Evolutionary conservation across 371 early-diverging fungal species (phyloP).

Genomic region (Phascolomyces articulosus): DNA sequence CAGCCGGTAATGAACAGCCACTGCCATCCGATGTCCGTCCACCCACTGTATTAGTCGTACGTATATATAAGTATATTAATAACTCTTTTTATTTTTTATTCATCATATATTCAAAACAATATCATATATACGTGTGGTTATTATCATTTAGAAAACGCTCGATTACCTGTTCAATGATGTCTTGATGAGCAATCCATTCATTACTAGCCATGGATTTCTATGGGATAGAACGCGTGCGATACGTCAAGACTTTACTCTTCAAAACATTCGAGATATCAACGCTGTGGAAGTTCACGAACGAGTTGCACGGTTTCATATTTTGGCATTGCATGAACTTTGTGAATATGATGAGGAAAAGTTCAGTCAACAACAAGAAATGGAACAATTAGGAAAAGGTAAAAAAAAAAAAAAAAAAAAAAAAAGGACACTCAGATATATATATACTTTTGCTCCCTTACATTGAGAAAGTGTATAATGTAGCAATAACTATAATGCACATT

Average conservation of each 20-base stretch:
- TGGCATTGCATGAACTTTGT: constrained; percentile 78
- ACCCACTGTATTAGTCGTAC: constrained; percentile 67
- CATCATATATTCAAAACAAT: no score
- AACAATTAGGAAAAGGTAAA: constrained; percentile 85
- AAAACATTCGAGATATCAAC: constrained; percentile 70
- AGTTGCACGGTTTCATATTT: constrained; percentile 89
- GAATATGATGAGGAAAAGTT: constrained; percentile 63
- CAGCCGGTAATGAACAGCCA: constrained; percentile 88
- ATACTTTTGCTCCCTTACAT: no score
- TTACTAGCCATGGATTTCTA: constrained; percentile 81
- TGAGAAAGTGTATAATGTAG: no score
- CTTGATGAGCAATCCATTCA: constrained; percentile 53
- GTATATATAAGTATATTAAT: not conserved
- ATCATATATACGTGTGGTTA: no score
- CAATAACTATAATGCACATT: no score
- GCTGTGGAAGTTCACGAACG: constrained; percentile 81
- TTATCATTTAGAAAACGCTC: constrained; percentile 61
- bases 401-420: not conserved
- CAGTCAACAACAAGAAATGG: constrained; percentile 82
- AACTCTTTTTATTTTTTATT: not conserved
- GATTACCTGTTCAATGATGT: constrained; percentile 79
- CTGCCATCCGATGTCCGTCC: constrained; percentile 92
- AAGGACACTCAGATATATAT: not conserved
- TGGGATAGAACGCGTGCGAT: constrained; percentile 90
- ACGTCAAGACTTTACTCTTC: constrained; percentile 87